Conservation (phyloP, 2,329 filamentous ascomycete genomes). For the Talaromyces sp. region DNA sequence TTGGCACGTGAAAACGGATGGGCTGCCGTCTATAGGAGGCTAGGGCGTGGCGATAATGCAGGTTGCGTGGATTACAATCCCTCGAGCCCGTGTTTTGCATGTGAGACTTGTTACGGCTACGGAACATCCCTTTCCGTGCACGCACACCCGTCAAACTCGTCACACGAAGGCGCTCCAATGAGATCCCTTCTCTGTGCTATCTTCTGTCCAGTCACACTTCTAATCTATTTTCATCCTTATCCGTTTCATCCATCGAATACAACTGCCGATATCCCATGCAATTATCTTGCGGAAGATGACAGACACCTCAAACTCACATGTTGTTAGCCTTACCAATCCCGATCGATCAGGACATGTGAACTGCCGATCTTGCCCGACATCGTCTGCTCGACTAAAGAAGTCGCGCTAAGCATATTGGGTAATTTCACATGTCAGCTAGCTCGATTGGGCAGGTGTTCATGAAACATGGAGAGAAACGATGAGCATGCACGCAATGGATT, state of each 20-base stretch:
- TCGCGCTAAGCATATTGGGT: not conserved
- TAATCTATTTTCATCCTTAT: not conserved
- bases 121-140: not conserved
- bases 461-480: not conserved
- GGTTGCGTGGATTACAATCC: not conserved
- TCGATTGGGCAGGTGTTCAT: not conserved
- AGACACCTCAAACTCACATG: not conserved
- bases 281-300: not conserved
- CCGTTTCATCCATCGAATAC: not conserved
- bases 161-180: too few species aligned
- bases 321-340: not conserved
- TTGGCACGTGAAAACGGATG: slow-evolving; percentile 12
- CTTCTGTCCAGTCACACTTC: not conserved
- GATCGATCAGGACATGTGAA: not conserved
- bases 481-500: not conserved
- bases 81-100: not conserved
- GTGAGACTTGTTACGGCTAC: not conserved
- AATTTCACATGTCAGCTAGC: slow-evolving; percentile 4
- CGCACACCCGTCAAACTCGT: not conserved
- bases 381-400: too few species aligned
- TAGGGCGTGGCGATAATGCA: not conserved
- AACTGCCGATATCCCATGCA: not conserved
- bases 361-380: not conserved
- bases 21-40: not conserved
- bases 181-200: not conserved